Evolutionary conservation across 192 early-diverging fungal species (phyloP).

Genomic region (Backusella tarrabulga): DNA sequence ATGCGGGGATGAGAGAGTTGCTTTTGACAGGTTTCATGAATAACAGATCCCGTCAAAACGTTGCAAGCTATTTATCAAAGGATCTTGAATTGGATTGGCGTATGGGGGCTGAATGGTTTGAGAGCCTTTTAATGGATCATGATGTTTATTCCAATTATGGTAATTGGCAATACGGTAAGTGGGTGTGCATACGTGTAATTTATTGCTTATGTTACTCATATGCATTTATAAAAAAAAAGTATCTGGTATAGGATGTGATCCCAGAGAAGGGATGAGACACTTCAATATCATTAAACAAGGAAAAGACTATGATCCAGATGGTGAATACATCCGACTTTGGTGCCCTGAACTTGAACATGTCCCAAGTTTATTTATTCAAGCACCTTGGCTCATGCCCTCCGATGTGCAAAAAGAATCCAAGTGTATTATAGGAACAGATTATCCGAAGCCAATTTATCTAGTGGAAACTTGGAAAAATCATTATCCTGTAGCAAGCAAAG

Average conservation of each 20-base stretch:
- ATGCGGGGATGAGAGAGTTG: conserved; percentile 41
- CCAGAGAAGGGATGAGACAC: conserved; percentile 23
- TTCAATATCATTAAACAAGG: conserved; percentile 46
- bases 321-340: conserved; percentile 34
- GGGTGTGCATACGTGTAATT: neutral
- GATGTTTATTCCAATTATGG: conserved; percentile 45
- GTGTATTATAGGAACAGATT: conserved; percentile 14
- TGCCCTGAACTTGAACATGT: conserved; percentile 31
- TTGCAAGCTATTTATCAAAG: conserved; percentile 37
- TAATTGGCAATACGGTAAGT: conserved; percentile 43
- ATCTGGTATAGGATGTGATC: conserved; percentile 43
- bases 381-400: conserved; percentile 11
- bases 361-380: neutral
- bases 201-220: neutral
- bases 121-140: conserved; percentile 36
- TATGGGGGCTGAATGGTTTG: conserved; percentile 41
- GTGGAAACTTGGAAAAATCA: conserved; percentile 11
- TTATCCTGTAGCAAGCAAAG: neutral
- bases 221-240: conserved; percentile 5
- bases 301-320: conserved; percentile 42
- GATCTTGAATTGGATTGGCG: conserved; percentile 38
- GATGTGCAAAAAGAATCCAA: conserved; percentile 2
- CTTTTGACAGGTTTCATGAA: conserved; percentile 33
- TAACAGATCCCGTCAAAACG: conserved; percentile 42
- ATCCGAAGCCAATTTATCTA: conserved; percentile 12